Conservation (phyloP, 1,284 basidiomycete genomes). For the Wallemia hederae region DNA sequence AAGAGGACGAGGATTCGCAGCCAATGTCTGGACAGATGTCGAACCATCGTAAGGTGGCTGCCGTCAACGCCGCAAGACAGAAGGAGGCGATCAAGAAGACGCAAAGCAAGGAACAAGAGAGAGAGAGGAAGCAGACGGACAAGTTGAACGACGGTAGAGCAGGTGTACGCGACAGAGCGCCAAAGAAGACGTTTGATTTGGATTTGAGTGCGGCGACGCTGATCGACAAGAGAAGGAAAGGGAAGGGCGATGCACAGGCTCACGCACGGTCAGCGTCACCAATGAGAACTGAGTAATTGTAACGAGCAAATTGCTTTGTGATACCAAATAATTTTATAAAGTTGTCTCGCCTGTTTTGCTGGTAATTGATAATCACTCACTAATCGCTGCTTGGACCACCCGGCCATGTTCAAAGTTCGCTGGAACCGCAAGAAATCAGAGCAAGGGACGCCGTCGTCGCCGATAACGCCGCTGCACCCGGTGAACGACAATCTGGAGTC, state of each 20-base stretch:
- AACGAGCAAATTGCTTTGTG: background rate
- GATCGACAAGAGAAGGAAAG: conserved; percentile 4
- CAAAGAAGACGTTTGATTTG: conserved; percentile 4
- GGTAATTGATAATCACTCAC: background rate
- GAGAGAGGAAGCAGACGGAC: conserved; percentile 10
- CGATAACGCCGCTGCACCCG: background rate
- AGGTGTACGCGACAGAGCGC: background rate
- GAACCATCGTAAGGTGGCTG: conserved; percentile 16
- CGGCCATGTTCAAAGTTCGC: background rate
- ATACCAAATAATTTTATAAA: background rate
- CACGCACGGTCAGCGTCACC: background rate
- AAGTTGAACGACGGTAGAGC: background rate
- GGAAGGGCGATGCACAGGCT: background rate
- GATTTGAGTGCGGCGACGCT: conserved; percentile 5
- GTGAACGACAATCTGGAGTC: background rate
- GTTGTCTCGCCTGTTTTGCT: background rate
- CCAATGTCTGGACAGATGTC: background rate
- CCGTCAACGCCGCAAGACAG: conserved; percentile 22
- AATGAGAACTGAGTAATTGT: background rate
- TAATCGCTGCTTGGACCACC: background rate
- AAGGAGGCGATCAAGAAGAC: conserved; percentile 21
- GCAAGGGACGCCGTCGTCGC: background rate
- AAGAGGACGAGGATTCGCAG: conserved; percentile 34
- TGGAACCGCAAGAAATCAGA: background rate
- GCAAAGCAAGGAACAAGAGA: conserved; percentile 18